Base-by-base conservation (phyloP, 495 filamentous ascomycete species). In the Venustampulla echinocandica region DNA sequence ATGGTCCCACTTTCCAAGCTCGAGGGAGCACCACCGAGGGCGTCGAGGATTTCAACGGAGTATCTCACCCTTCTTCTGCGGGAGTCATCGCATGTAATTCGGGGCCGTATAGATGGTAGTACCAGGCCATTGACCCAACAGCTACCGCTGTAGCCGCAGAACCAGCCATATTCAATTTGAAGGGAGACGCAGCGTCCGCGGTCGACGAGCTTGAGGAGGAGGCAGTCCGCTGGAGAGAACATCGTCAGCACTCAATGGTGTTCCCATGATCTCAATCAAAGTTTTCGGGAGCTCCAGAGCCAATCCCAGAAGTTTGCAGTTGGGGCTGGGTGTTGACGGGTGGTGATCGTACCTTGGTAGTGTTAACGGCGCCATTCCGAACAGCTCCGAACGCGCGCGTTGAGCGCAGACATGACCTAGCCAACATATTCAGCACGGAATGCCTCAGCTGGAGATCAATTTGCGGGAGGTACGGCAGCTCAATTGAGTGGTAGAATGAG, bases 51-150 rank as follows among this genome's bases (percentile, higher is more conserved):
- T n/a, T n/a, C n/a, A n/a, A n/a, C n/a, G n/a, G n/a, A n/a, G n/a
- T n/a, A n/a, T n/a, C 85, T 80, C 68, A 99, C 92, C 92, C 93
- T 81, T 99, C 93, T 76, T 99, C 93, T 63, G 78, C 77, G 52
- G 85, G 87, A 57, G 93, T 92, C 82, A 84, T 83, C 53, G 92
- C 93, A 67, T 88, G 77, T 28, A 84, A 79, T 52, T 82, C 81
- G 48, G 82, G 76, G 56, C 92, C 93, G 70, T 90, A 97, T 56
- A 93, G 82, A 68, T 95, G 86, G 64, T 88, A 92, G 68, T 95
- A 96, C 89, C 87, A 95, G 45, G 83, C 86, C 58, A 92, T 76
- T 46, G 89, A 87, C 64, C 89, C 89, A 64, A 86, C 69, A 54
- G 92, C 88, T 58, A 85, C 71, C 57, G 81, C 74, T 51, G 90